Base-by-base conservation (phyloP, 108 stramenopile genomes). In the Phaeodactylum tricornutum region DNA sequence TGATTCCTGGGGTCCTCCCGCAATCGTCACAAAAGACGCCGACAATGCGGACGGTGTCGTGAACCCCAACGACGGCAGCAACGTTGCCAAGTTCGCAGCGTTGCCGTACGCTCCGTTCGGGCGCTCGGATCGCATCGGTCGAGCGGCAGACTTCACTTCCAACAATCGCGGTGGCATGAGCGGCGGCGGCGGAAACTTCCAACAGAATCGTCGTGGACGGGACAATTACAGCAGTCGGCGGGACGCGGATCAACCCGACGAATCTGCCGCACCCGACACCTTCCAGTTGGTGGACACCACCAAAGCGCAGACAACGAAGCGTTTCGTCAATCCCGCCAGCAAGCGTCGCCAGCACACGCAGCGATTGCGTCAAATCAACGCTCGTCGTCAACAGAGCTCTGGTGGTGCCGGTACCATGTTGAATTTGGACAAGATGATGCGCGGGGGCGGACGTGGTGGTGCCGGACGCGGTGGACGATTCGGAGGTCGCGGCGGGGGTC, bases 21-120 rank as follows among this genome's bases (percentile, higher is more conserved):
- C 57, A 21, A n/a, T n/a, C n/a, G n/a, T n/a, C n/a, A n/a, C n/a
- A n/a, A n/a, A n/a, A n/a, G n/a, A n/a, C n/a, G n/a, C n/a, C n/a
- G n/a, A n/a, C n/a, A n/a, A n/a, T n/a, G n/a, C n/a, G n/a, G n/a
- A n/a, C n/a, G n/a, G n/a, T n/a, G n/a, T n/a, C n/a, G n/a, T n/a
- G n/a, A n/a, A n/a, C n/a, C 34, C 47, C 1, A 35, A 29, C 27
- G 59, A 69, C 43, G 62, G 50, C 47, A 47, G 53, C 50, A 66
- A 64, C 37, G 2, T 33, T 4, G 47, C 50, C n/a, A 73, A 90
- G 61, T 95, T 92, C 71, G 57, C 62, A 37, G 51, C 70, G 24
- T 67, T 97, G 21, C 96, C 96, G 42, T 97, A 92, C 67, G 77
- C 88, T 16, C 92, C 93, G 5, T 97, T 97, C 57, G 91, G 91